Evolutionary conservation across 768 basidiomycete genomes (phyloP).

Genomic region (Lactifluus piperatus): DNA sequence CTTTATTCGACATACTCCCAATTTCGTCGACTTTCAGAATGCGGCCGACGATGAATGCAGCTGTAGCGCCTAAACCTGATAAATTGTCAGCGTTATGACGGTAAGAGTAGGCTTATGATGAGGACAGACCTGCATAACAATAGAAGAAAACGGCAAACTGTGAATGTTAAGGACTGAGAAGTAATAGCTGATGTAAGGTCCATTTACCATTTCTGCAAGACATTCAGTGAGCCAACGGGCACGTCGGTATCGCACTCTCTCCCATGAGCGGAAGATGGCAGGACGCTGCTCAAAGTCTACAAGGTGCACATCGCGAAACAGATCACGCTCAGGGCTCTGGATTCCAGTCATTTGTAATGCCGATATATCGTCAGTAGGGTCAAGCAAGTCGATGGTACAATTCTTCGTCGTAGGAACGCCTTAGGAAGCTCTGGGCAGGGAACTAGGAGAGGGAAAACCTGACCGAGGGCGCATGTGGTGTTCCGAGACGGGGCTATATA

Average conservation of each 20-base stretch:
- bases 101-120: background rate
- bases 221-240: constrained; percentile 50
- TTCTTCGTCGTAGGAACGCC: background rate
- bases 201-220: constrained; percentile 50
- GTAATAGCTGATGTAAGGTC: background rate
- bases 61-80: constrained; percentile 29
- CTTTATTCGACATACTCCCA: constrained; percentile 26
- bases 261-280: constrained; percentile 40
- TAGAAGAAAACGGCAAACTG: constrained; percentile 17
- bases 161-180: background rate
- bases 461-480: background rate
- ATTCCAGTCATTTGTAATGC: background rate
- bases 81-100: background rate
- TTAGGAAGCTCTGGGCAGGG: background rate
- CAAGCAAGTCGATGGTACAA: background rate
- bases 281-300: constrained; percentile 36
- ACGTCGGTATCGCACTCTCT: constrained; percentile 31
- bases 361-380: background rate
- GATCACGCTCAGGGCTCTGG: background rate
- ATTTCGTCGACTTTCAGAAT: constrained; percentile 20
- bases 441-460: background rate
- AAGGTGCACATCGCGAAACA: constrained; percentile 28
- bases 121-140: constrained; percentile 14
- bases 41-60: constrained; percentile 26
- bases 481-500: constrained; percentile 4